Base-by-base conservation (phyloP, 2,329 filamentous ascomycete genomes). In the Verticillium klebahnii region DNA sequence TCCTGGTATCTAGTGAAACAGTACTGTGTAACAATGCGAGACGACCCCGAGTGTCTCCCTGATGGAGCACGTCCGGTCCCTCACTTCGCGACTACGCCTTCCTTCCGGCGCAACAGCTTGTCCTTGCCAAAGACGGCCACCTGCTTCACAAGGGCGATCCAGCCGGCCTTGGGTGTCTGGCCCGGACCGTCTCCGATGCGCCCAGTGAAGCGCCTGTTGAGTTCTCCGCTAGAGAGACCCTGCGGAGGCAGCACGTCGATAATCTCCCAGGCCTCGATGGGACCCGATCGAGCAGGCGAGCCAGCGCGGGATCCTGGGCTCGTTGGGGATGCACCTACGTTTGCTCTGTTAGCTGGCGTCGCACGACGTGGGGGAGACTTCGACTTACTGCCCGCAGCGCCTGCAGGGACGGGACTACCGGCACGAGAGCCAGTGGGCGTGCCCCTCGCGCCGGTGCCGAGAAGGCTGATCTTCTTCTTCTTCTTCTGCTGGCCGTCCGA, bases 381-480 rank as follows among this genome's bases (percentile, higher is more conserved):
- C 2, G 19, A 52, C 45, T 11, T 52, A 52, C 45, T 52, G 45
- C 45, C 45, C 23, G 45, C 45, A 12, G 45, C 45, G 19, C 45
- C 45, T 52, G 74, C 66, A 61, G 84, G 74, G 62, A 74, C 78
- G 69, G 86, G 89, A 69, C 88, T 91, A 34, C 82, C 82, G 59
- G 85, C 83, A 63, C 88, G 80, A 9, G 87, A 90, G 17, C 80
- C 85, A 8, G 77, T 77, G 5, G 87, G 86, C 6, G 85, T 85
- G 19, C 78, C 80, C 59, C 74, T 78, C 32, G 78, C 74, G 25
- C 78, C 72, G 58, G 75, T 77, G 23, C 80, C 76, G 55, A 86
- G 73, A 71, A 84, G 86, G 72, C 84, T 86, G 67, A 86, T 72
- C 67, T 80, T 84, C 67, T 80, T 84, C 73, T 83, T 84, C 72